A percentile compares a stretch with the other conserved stretches of the same genome.
phyloP scores from a whole-genome alignment of 192 early-diverging fungal genomes.

The Rhizoclosmatium globosum region DNA sequence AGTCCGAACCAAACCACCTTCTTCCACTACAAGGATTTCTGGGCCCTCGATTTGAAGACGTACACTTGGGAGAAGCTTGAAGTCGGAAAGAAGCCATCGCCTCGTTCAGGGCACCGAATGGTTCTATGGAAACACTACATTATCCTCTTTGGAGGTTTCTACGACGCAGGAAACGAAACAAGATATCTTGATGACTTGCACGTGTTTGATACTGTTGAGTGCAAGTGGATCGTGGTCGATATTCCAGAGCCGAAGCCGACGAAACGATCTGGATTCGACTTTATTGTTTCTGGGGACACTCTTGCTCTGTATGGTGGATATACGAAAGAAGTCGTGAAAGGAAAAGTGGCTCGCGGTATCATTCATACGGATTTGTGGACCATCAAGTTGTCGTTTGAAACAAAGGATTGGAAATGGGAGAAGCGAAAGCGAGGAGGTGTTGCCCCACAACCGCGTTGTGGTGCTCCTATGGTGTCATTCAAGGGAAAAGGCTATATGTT shows the following conservation, averaged over 20 bases:
- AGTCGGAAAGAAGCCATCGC: constrained; percentile 49
- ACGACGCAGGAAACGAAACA: constrained; percentile 51
- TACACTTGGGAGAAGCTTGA: constrained; percentile 76
- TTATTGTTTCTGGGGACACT: constrained; percentile 61
- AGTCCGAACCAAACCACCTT: constrained; percentile 71
- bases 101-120: constrained; percentile 73
- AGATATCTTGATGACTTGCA: constrained; percentile 71
- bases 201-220: constrained; percentile 71
- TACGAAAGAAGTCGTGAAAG: constrained; percentile 68
- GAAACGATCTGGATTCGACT: constrained; percentile 71
- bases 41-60: constrained; percentile 74
- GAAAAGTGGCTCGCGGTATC: constrained; percentile 60
- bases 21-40: constrained; percentile 78
- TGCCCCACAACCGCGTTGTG: constrained; percentile 40
- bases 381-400: constrained; percentile 67
- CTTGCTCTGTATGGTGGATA: constrained; percentile 76
- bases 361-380: constrained; percentile 63
- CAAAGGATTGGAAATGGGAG: constrained; percentile 67
- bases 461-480: constrained; percentile 63
- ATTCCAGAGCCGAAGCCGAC: constrained; percentile 50
- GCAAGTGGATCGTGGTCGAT: constrained; percentile 61
- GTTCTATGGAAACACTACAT: constrained; percentile 69
- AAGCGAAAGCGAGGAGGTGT: constrained; percentile 64
- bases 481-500: constrained; percentile 71
- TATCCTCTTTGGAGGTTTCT: constrained; percentile 75